Evolutionary conservation across 192 early-diverging fungal species (phyloP).

Genomic region (Oehlia diaphana): DNA sequence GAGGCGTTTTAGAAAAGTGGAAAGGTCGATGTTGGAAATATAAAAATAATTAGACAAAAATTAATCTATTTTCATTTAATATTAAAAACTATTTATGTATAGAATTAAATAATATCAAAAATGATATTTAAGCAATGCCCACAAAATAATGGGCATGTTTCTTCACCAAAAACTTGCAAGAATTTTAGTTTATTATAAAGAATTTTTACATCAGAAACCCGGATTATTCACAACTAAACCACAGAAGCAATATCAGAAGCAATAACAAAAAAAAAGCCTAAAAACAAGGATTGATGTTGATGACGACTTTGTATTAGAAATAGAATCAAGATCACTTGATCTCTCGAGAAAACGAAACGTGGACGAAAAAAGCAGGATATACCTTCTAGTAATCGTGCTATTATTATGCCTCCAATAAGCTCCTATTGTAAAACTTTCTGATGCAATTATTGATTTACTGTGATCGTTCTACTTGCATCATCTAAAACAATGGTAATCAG

Average conservation of each 20-base stretch:
- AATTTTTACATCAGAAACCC: neutral
- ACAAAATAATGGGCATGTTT: too few species aligned
- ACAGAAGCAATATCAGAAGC: neutral
- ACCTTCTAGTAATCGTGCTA: neutral
- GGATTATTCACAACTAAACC: neutral
- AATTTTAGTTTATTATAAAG: too few species aligned
- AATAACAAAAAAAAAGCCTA: neutral
- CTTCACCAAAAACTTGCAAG: too few species aligned
- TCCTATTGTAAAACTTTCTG: neutral
- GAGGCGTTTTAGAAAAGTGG: too few species aligned
- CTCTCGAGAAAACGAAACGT: neutral
- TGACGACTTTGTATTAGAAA: neutral
- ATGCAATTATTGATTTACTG: neutral
- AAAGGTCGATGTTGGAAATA: too few species aligned
- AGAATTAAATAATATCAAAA: too few species aligned
- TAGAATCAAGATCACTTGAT: neutral
- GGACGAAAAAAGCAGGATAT: neutral
- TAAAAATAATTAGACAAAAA: too few species aligned
- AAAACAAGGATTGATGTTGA: neutral
- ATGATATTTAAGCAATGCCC: too few species aligned
- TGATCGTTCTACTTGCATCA: neutral
- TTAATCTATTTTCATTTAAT: too few species aligned
- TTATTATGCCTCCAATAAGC: neutral
- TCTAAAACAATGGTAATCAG: conserved; percentile 70
- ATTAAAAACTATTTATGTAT: too few species aligned